These are phyloP conservation scores for Geum urbanum DNA, from an alignment of 306 rosid species.

Conservation along the genomic window DNA sequence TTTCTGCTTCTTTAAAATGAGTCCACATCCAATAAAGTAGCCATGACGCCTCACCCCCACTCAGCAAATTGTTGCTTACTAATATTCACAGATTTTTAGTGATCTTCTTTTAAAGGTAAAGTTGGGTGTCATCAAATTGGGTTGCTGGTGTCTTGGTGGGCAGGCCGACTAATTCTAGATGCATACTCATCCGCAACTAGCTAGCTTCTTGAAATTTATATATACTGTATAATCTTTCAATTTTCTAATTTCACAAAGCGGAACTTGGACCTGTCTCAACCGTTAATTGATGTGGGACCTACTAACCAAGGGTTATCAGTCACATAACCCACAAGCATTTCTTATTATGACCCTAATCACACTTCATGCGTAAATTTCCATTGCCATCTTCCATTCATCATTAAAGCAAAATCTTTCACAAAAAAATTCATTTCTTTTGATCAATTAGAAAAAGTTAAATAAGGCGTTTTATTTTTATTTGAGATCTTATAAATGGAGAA, in stretches of 20 bases:
- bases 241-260: background rate
- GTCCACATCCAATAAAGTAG: conserved; percentile 7
- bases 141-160: background rate
- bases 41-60: background rate
- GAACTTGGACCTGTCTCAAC: background rate
- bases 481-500: conserved; percentile 3
- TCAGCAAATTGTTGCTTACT: background rate
- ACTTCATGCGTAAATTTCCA: background rate
- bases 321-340: background rate
- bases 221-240: background rate
- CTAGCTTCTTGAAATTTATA: background rate
- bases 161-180: background rate
- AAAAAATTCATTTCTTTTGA: background rate
- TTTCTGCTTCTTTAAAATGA: background rate
- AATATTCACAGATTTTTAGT: background rate
- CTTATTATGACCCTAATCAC: background rate
- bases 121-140: background rate
- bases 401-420: background rate
- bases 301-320: background rate
- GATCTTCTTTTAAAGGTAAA: conserved; percentile 6
- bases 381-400: background rate
- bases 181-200: conserved; percentile 5
- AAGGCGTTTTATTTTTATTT: background rate
- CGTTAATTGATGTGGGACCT: background rate
- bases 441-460: background rate